phyloP scores from a whole-genome alignment of 1,139 yeast species.

The Yamadazyma sp. region DNA sequence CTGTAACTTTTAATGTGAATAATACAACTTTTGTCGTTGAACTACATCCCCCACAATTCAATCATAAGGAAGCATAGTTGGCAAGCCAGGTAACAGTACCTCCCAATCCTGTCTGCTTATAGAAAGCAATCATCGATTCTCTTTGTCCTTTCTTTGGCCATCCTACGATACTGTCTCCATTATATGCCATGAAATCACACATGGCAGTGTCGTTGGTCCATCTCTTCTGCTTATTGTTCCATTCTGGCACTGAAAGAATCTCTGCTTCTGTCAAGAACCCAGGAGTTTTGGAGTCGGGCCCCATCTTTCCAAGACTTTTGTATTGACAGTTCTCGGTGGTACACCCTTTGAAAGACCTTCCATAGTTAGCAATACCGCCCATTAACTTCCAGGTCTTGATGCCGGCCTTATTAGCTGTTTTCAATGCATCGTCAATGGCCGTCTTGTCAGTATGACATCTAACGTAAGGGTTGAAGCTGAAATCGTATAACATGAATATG shows the following conservation, averaged over 20 bases:
- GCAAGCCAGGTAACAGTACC: too few relatives aligned
- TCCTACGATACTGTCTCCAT: slow-evolving; percentile 17
- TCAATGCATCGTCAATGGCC: slow-evolving; percentile 10
- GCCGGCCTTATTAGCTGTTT: slow-evolving; percentile 19
- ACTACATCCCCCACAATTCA: too few relatives aligned
- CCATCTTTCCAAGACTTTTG: slow-evolving; percentile 6
- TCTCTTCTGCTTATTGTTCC: slow-evolving; percentile 11
- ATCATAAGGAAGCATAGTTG: too few relatives aligned
- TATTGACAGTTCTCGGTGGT: slow-evolving; percentile 3
- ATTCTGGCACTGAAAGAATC: slow-evolving; percentile 11
- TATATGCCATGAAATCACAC: slow-evolving; percentile 19
- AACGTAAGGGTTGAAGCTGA: slow-evolving; percentile 7
- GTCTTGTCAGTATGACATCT: slow-evolving; percentile 17
- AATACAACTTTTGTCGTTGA: too few relatives aligned
- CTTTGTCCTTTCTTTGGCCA: slow-evolving; percentile 16
- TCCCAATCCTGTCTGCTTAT: too few relatives aligned
- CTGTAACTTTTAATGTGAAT: too few relatives aligned
- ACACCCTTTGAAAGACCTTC: slow-evolving; percentile 13
- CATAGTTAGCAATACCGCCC: slow-evolving; percentile 23
- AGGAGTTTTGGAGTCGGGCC: slow-evolving; percentile 8
- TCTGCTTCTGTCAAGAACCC: slow-evolving; percentile 17
- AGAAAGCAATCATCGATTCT: too few relatives aligned
- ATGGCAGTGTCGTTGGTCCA: slow-evolving; percentile 14
- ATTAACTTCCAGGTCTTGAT: slow-evolving; percentile 16
- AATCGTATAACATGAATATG: slow-evolving; percentile 20